Evolutionary conservation across 2,329 filamentous ascomycete species (phyloP).

Genomic region (Alternaria novae-zelandiae): DNA sequence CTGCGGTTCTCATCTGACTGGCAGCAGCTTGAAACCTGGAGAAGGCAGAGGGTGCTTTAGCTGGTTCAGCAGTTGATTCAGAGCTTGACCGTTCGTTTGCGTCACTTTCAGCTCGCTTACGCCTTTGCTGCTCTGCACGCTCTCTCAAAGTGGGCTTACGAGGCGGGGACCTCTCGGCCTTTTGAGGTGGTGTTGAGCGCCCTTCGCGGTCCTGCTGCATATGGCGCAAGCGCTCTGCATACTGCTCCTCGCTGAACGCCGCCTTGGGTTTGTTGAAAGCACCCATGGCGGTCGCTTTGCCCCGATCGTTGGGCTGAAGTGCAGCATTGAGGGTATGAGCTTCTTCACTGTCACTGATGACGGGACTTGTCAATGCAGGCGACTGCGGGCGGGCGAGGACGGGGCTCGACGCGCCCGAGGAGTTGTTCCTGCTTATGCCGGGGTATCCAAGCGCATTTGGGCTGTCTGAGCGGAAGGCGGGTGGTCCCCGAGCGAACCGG

Average conservation of each 20-base stretch:
- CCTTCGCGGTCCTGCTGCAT: slow-evolving; percentile 77
- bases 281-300: slow-evolving; percentile 79
- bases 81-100: slow-evolving; percentile 32
- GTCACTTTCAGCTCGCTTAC: slow-evolving; percentile 37
- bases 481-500: slow-evolving; percentile 49
- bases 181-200: slow-evolving; percentile 34
- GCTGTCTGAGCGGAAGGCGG: slow-evolving; percentile 54
- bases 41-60: slow-evolving; percentile 46
- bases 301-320: slow-evolving; percentile 76
- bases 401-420: slow-evolving; percentile 50
- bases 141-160: slow-evolving; percentile 40
- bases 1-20: slow-evolving; percentile 50
- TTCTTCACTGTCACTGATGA: slow-evolving; percentile 76
- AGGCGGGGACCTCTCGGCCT: slow-evolving; percentile 27
- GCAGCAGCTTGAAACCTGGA: slow-evolving; percentile 56
- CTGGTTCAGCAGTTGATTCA: slow-evolving; percentile 37
- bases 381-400: slow-evolving; percentile 49
- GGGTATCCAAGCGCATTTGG: slow-evolving; percentile 52
- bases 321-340: slow-evolving; percentile 64
- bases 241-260: slow-evolving; percentile 84
- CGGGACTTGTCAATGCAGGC: slow-evolving; percentile 68
- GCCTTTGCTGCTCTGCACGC: slow-evolving; percentile 44
- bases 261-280: slow-evolving; percentile 75
- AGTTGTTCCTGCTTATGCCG: slow-evolving; percentile 42
- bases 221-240: slow-evolving; percentile 79